Base-by-base conservation (phyloP, 2,329 filamentous ascomycete species). In the Ophiostoma piceae region DNA sequence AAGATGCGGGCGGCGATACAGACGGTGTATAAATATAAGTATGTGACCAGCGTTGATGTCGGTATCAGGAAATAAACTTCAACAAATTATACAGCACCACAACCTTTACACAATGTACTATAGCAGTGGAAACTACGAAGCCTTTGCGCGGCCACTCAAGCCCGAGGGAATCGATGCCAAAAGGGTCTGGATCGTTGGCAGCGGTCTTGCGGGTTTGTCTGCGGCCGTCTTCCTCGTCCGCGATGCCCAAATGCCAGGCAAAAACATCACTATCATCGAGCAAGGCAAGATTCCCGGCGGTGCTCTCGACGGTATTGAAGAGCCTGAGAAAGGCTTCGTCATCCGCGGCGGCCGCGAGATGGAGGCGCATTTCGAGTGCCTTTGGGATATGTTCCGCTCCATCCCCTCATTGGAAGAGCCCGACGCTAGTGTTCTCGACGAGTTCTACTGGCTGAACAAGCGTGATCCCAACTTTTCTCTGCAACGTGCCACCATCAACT, bases 311-410 rank as follows among this genome's bases (percentile, higher is more conserved):
- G 76, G 75, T 29, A 68, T 73, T 14, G 75, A 77, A 1, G 75
- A 76, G 71, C 74, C 76, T 9, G 73, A 75, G 37, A 75, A 77
- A 41, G 78, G 79, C 0, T 80, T 79, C 67, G 75, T 79, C 66
- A 78, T 78, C 68, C 77, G 77, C 29, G 77, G 76, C 8, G 79
- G 76, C 29, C 75, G 77, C 22, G 75, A 79, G 72, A 77, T 79
- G 66, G 75, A 76, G 41, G 76, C 75, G 57, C 77, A 77, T 43
- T 79, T 76, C 22, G 74, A 74, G 51, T 78, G 76, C 41, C 74
- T 79, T 65, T 76, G 73, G 76, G 76, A 77, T 67, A 70, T 77
- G 51, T 77, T 77, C 70, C 75, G 74, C 39, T 76, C 74, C 6
- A 65, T 77, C 29, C 76, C 76, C 2, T 77, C 76, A 14, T 71